Evolutionary conservation across 2,329 filamentous ascomycete genomes (phyloP).

Genomic region (Diaporthe citri): DNA sequence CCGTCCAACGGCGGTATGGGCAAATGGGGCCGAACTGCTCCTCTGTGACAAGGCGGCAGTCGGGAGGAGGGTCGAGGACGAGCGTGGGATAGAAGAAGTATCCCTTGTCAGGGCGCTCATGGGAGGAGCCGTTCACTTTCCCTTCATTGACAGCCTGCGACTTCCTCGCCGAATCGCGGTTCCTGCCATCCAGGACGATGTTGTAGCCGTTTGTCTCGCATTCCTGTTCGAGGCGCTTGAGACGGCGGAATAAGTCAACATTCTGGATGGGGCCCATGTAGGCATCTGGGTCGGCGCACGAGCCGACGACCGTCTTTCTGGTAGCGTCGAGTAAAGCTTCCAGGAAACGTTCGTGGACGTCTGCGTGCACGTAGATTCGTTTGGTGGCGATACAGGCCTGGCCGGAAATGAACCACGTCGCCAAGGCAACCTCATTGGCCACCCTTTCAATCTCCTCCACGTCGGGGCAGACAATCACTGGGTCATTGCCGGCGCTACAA

Average conservation of each 20-base stretch:
- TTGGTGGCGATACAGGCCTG: constrained; percentile 19
- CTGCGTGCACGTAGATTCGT: not conserved
- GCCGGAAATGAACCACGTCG: constrained; percentile 3
- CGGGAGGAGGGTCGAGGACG: not conserved
- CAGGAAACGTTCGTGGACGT: not conserved
- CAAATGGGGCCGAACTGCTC: constrained; percentile 2
- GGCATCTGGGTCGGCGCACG: not conserved
- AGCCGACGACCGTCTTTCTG: not conserved
- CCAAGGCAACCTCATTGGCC: constrained; percentile 3
- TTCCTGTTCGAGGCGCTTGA: constrained; percentile 18
- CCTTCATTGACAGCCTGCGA: not conserved
- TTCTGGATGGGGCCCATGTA: constrained; percentile 11
- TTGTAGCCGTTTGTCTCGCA: constrained; percentile 14
- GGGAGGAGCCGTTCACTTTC: not conserved
- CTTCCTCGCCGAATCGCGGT: not conserved
- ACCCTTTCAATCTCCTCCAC: not conserved
- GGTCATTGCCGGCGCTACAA: not conserved
- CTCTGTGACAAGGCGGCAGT: constrained; percentile 8
- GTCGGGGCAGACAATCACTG: constrained; percentile 7
- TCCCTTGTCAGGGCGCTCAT: not conserved
- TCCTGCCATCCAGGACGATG: constrained; percentile 1
- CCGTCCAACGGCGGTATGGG: constrained; percentile 7
- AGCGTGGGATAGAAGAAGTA: constrained; percentile 10
- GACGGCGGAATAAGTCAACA: not conserved
- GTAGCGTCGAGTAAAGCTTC: not conserved